Evolutionary conservation across 257 asterid genomes (phyloP).

Genomic region (Solanum lycopersicoides): DNA sequence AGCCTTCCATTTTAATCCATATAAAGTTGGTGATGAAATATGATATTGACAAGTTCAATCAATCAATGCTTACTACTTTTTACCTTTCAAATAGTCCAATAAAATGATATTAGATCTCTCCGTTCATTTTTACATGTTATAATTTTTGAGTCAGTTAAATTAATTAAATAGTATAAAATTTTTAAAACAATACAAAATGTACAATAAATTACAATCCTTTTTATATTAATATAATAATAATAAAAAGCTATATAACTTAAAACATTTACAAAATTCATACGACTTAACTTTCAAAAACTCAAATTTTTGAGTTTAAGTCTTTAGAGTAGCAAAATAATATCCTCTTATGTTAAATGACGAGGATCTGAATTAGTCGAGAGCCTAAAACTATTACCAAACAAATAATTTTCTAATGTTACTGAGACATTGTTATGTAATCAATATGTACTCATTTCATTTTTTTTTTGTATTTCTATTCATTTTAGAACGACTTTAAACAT

Average conservation of each 20-base stretch:
- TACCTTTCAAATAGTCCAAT: neutral
- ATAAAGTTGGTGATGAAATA: neutral
- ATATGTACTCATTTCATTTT: neutral
- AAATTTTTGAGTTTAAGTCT: too few species aligned
- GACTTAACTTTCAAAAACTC: neutral
- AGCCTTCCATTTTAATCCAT: neutral
- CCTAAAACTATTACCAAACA: neutral
- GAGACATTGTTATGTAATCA: neutral
- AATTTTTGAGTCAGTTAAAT: too few species aligned
- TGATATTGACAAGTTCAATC: neutral
- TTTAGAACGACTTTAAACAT: neutral
- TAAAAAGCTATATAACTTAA: too few species aligned
- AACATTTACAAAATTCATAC: too few species aligned
- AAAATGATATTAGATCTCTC: neutral
- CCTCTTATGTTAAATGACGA: neutral
- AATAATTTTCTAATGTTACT: neutral
- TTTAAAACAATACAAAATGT: fast-evolving
- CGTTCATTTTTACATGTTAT: too few species aligned
- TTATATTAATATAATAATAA: too few species aligned
- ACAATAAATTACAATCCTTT: too few species aligned
- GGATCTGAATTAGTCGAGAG: neutral
- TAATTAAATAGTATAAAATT: too few species aligned
- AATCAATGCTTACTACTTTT: neutral
- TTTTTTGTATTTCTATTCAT: neutral
- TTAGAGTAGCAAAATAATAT: too few species aligned